Percentiles rank a stretch among this genome's conserved stretches.
phyloP scores from a whole-genome alignment of 345 rosid species.

The Leavenworthia alabamica region DNA sequence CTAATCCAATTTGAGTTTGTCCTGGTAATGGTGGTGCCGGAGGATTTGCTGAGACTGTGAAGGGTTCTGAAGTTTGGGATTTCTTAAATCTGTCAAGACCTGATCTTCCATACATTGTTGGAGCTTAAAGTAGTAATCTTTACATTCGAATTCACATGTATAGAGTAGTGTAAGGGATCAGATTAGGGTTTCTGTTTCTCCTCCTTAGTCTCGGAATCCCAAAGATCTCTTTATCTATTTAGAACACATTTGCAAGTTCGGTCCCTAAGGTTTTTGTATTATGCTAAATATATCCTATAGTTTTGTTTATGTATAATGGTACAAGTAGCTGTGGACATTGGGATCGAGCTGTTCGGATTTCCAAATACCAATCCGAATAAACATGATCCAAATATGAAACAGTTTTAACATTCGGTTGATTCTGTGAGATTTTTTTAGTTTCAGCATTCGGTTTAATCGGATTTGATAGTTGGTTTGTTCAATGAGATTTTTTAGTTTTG shows the following conservation, averaged over 20 bases:
- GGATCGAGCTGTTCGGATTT: too few species aligned
- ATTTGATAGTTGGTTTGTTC: too few species aligned
- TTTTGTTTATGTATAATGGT: too few species aligned
- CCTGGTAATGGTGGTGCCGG: conserved; percentile 43
- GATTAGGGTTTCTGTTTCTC: conserved; percentile 22
- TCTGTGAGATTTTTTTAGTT: too few species aligned
- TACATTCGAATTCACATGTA: background rate
- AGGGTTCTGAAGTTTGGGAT: conserved; percentile 85
- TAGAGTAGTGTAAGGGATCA: background rate
- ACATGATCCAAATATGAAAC: too few species aligned
- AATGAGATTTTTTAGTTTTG: too few species aligned
- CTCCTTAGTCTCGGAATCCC: background rate
- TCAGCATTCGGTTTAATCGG: too few species aligned
- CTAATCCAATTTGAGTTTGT: conserved; percentile 53
- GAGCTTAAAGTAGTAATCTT: background rate
- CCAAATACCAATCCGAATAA: too few species aligned
- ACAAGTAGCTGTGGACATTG: too few species aligned
- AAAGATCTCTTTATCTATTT: background rate
- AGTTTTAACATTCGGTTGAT: too few species aligned
- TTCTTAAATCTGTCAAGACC: conserved; percentile 88
- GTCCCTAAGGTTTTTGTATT: conserved; percentile 6
- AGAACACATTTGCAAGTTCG: background rate
- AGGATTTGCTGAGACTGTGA: conserved; percentile 58
- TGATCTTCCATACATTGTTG: conserved; percentile 78
- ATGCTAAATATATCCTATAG: background rate